Conservation (phyloP, 768 basidiomycete species). For the Clitopilus hobsonii region DNA sequence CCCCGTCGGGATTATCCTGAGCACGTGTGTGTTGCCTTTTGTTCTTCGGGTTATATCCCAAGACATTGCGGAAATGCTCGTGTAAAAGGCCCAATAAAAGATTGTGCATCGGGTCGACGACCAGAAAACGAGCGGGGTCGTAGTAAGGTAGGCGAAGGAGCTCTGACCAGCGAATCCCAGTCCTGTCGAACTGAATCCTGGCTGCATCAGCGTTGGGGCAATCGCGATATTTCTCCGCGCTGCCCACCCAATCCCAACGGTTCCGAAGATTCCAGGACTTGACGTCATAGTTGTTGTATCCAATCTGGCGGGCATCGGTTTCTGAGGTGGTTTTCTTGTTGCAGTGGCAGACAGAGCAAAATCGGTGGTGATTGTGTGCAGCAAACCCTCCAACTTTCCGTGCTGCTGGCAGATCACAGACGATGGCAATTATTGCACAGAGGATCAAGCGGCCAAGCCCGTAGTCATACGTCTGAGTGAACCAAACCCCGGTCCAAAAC, state of each 20-base stretch:
- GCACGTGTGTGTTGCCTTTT: neutral
- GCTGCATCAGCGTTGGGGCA: constrained; percentile 9
- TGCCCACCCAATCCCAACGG: neutral
- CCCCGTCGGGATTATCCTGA: too few relatives aligned
- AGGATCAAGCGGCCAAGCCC: constrained; percentile 14
- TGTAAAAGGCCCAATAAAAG: constrained; percentile 17
- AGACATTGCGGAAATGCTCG: constrained; percentile 15
- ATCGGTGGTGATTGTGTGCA: constrained; percentile 9
- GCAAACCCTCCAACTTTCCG: constrained; percentile 17
- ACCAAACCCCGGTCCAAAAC: constrained; percentile 27
- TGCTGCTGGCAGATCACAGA: constrained; percentile 33
- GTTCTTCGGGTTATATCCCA: constrained; percentile 6
- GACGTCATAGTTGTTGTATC: constrained; percentile 12
- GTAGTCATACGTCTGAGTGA: constrained; percentile 10
- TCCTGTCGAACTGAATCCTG: constrained; percentile 10
- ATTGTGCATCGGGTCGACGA: constrained; percentile 28
- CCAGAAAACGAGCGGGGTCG: constrained; percentile 15
- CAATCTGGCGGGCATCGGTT: neutral
- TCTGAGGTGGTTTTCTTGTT: neutral
- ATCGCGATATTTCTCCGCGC: constrained; percentile 13
- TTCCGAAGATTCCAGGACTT: constrained; percentile 7
- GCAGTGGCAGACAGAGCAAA: constrained; percentile 13
- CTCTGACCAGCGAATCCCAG: constrained; percentile 24
- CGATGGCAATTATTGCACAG: constrained; percentile 19
- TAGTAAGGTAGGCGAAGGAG: constrained; percentile 26